phyloP scores from a whole-genome alignment of 768 basidiomycete genomes.

The Suillus bovinus region DNA sequence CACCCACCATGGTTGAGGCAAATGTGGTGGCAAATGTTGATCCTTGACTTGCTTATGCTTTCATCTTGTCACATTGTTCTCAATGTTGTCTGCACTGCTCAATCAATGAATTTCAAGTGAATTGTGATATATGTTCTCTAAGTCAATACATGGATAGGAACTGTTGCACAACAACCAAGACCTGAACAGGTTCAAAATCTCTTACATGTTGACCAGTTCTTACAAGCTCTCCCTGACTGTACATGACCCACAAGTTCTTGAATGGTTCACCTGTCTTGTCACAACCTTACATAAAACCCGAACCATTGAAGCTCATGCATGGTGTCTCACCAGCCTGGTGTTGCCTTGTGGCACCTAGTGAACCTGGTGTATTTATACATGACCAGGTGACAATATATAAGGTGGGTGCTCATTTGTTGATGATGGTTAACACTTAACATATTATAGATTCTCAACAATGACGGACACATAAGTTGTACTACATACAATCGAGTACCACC shows the following conservation, averaged over 20 bases:
- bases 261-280: background rate
- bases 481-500: too few species aligned
- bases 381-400: background rate
- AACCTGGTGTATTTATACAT: background rate
- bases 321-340: background rate
- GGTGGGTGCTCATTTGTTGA: slow-evolving; percentile 5
- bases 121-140: too few species aligned
- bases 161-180: background rate
- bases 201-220: background rate
- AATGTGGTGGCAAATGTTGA: background rate
- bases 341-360: background rate
- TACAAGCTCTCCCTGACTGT: background rate
- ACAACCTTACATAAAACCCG: background rate
- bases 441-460: too few species aligned
- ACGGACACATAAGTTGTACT: too few species aligned
- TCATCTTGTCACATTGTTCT: too few species aligned
- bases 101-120: background rate
- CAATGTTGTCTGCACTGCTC: too few species aligned
- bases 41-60: too few species aligned
- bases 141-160: background rate
- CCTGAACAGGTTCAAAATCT: background rate
- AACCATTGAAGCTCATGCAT: background rate
- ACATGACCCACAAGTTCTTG: background rate
- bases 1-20: background rate
- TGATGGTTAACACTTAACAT: too few species aligned